phyloP scores from a whole-genome alignment of 2,329 filamentous ascomycete species.

The Mycosphaerella sp. region DNA sequence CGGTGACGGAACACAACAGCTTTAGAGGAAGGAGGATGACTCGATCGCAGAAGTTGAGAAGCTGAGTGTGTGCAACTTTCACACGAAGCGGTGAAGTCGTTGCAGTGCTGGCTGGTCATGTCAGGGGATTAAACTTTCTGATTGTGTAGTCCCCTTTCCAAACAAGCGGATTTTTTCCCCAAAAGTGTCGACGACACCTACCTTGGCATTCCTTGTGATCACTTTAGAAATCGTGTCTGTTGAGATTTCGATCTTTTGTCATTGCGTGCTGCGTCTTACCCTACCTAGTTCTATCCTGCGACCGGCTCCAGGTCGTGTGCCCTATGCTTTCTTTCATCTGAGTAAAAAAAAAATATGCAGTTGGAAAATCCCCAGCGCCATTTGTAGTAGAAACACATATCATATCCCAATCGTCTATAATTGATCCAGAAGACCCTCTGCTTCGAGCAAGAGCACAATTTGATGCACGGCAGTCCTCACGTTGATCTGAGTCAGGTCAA shows the following conservation, averaged over 20 bases:
- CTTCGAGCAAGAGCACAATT: conserved; percentile 89
- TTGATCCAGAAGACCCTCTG: conserved; percentile 76
- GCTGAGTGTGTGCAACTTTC: background rate
- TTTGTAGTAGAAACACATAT: background rate
- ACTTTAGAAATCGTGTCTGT: too few relatives aligned
- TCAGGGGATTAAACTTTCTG: background rate
- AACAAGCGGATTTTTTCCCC: too few relatives aligned
- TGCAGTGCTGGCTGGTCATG: background rate
- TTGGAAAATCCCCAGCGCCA: background rate
- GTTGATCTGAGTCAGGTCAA: conserved; percentile 78
- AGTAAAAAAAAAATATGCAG: background rate
- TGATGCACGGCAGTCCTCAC: conserved; percentile 94
- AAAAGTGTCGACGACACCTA: too few relatives aligned
- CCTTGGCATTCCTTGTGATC: too few relatives aligned
- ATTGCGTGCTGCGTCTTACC: background rate
- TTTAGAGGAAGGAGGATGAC: too few relatives aligned
- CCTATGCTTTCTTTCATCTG: background rate
- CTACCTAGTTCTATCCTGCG: background rate
- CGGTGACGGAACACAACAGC: too few relatives aligned
- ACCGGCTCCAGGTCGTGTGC: background rate
- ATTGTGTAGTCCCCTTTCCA: too few relatives aligned
- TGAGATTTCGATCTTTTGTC: too few relatives aligned
- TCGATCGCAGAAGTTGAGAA: background rate
- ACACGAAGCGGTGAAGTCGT: background rate
- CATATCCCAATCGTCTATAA: conserved; percentile 29